Evolutionary conservation across 768 basidiomycete genomes (phyloP).

Genomic region (Mycena olivaceomarginata): DNA sequence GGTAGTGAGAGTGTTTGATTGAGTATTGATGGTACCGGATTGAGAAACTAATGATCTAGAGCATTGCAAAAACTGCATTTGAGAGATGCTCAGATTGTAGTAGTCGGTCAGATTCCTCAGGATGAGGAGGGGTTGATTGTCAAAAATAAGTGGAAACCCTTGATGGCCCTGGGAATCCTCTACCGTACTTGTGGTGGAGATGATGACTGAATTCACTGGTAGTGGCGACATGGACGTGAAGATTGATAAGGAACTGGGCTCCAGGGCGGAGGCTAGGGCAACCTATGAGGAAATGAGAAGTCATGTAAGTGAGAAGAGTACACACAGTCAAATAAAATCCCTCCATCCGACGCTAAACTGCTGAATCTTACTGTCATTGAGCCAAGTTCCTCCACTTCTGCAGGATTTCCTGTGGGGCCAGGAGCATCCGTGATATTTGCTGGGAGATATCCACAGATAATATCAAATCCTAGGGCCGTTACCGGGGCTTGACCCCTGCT

Average conservation of each 20-base stretch:
- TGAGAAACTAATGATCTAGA: not conserved
- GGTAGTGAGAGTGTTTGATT: not conserved
- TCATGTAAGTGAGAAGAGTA: too few relatives aligned
- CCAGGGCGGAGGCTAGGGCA: too few relatives aligned
- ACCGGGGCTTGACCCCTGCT: not conserved
- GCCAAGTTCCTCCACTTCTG: not conserved
- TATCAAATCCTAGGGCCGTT: not conserved
- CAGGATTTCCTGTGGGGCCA: too few relatives aligned
- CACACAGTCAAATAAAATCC: too few relatives aligned
- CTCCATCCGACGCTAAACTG: not conserved
- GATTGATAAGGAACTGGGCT: not conserved
- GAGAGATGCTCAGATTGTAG: not conserved
- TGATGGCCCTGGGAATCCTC: not conserved
- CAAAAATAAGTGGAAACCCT: not conserved
- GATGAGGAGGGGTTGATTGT: not conserved
- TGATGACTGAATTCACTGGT: not conserved
- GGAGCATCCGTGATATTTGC: not conserved
- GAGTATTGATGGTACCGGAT: not conserved
- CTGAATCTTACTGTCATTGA: not conserved
- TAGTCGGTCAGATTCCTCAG: not conserved
- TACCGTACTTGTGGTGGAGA: not conserved
- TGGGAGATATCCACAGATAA: conserved; percentile 13
- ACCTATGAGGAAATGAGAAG: too few relatives aligned
- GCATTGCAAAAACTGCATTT: conserved; percentile 5
- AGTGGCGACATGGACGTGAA: not conserved